These are phyloP conservation scores for Pleurotus platypus DNA, from an alignment of 768 basidiomycete species.

Conservation along the genomic window DNA sequence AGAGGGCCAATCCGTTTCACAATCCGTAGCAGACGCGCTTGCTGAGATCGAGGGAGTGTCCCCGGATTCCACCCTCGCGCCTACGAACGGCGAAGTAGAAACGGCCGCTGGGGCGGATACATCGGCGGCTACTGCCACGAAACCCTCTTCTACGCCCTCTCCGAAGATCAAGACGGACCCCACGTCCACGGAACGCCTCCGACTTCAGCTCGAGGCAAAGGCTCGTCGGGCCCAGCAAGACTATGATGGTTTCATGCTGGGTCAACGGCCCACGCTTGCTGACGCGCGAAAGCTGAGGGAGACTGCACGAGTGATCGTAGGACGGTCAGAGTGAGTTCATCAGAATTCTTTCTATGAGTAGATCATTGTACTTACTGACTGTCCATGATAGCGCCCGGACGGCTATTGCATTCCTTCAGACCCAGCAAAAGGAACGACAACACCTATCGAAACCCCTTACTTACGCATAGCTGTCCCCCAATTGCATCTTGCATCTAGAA, in stretches of 20 bases:
- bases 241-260: background rate
- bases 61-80: background rate
- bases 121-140: background rate
- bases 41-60: background rate
- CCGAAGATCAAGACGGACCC: background rate
- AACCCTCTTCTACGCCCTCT: background rate
- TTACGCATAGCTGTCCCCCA: no score
- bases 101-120: background rate
- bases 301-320: background rate
- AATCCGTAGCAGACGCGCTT: background rate
- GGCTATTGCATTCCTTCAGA: slow-evolving; percentile 1
- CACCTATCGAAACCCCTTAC: background rate
- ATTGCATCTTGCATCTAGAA: no score
- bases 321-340: background rate
- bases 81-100: background rate
- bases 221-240: background rate
- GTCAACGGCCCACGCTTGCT: background rate
- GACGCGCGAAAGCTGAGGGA: background rate
- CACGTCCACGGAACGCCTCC: background rate
- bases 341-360: background rate
- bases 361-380: background rate
- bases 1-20: background rate
- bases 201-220: background rate
- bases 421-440: background rate
- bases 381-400: background rate